These are phyloP conservation scores for Euphorbia celastroides DNA, from an alignment of 441 rosid species.

Conservation along the genomic window DNA sequence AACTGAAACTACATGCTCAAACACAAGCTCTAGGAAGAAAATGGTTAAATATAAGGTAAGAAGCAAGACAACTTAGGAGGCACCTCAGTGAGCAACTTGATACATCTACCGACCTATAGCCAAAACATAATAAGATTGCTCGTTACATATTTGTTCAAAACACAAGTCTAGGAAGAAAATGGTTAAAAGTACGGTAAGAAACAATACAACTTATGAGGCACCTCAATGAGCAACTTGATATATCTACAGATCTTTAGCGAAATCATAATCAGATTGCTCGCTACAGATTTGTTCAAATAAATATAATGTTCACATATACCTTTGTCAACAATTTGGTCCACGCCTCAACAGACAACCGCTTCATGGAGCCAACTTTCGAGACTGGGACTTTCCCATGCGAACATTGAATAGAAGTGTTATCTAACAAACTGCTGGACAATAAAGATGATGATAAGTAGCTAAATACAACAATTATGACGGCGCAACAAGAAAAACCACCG, in stretches of 20 bases:
- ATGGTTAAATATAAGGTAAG: background rate
- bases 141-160: background rate
- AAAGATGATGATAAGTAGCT: background rate
- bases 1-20: slow-evolving; percentile 5
- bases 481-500: background rate
- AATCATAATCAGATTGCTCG: slow-evolving; percentile 4
- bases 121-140: background rate
- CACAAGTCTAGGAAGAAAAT: background rate
- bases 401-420: slow-evolving; percentile 77
- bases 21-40: background rate
- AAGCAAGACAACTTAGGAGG: background rate
- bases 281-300: background rate
- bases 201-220: background rate
- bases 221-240: background rate
- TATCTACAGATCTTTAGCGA: background rate
- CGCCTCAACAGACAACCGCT: slow-evolving; percentile 71
- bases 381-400: slow-evolving; percentile 75
- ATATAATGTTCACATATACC: slow-evolving; percentile 39
- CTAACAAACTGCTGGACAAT: slow-evolving; percentile 47
- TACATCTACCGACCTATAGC: background rate
- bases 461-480: background rate
- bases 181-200: background rate
- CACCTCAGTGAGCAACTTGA: background rate
- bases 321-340: slow-evolving; percentile 69
- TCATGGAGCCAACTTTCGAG: slow-evolving; percentile 66